Evolutionary conservation across 225 moss, liverwort and hornwort species (phyloP).

Genomic region (Lunularia cruciata): DNA sequence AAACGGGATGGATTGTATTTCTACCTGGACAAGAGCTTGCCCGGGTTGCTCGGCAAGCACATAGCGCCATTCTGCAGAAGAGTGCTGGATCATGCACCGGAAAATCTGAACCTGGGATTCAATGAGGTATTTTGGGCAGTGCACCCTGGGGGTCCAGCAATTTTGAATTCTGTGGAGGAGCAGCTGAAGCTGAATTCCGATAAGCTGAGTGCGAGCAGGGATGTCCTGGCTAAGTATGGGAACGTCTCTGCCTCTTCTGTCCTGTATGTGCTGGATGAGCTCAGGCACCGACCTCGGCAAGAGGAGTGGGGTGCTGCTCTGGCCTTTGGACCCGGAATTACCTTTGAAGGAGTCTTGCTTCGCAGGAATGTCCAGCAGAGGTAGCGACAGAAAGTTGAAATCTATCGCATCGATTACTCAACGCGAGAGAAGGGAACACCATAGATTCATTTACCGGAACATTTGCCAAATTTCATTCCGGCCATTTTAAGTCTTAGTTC

Average conservation of each 20-base stretch:
- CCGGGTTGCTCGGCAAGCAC: conserved; percentile 36
- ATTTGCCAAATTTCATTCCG: no score
- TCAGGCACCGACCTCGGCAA: conserved; percentile 38
- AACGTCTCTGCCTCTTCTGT: conserved; percentile 58
- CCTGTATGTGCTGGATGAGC: conserved; percentile 53
- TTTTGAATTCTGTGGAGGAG: conserved; percentile 52
- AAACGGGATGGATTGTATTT: conserved; percentile 41
- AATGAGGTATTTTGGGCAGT: conserved; percentile 60
- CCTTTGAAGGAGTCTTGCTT: conserved; percentile 27
- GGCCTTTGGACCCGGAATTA: conserved; percentile 27
- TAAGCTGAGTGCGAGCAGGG: conserved; percentile 36
- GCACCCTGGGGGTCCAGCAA: conserved; percentile 26
- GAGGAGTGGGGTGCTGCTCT: conserved; percentile 28
- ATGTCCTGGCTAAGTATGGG: conserved; percentile 43
- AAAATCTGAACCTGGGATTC: conserved; percentile 25
- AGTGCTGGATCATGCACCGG: conserved; percentile 33
- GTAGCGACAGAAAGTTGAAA: no score
- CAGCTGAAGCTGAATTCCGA: conserved; percentile 19
- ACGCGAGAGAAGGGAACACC: no score
- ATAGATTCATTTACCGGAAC: no score
- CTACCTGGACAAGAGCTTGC: conserved; percentile 23
- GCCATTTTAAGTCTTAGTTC: no score
- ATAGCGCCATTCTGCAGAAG: conserved; percentile 23
- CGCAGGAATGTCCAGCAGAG: conserved; percentile 8
- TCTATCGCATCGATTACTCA: no score